Percentiles rank a stretch among this genome's conserved stretches.
phyloP scores from a whole-genome alignment of 306 rosid species.

The Glycine soja region DNA sequence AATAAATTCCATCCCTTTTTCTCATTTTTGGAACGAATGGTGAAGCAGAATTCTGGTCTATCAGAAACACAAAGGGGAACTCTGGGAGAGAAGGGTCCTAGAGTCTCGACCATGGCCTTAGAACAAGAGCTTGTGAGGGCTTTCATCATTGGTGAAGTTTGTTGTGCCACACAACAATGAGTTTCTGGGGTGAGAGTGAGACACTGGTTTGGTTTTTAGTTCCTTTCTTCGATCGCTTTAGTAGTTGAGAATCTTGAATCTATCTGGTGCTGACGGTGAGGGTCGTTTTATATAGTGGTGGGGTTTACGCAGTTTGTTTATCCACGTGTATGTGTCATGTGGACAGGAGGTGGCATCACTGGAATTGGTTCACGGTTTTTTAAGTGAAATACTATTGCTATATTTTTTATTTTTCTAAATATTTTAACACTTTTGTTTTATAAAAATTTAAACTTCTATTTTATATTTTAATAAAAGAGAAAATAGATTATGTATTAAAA shows the following conservation, averaged over 20 bases:
- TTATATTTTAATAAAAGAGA: too few relatives aligned
- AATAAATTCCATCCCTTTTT: constrained; percentile 49
- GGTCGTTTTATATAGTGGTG: constrained; percentile 36
- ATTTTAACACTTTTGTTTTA: too few relatives aligned
- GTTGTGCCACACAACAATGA: not conserved
- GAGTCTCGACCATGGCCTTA: constrained; percentile 1
- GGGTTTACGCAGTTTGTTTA: not conserved
- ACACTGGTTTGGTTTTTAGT: constrained; percentile 11
- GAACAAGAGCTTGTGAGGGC: constrained; percentile 55
- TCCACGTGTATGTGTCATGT: not conserved
- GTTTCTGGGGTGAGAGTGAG: not conserved
- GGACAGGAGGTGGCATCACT: not conserved
- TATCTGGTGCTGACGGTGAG: constrained; percentile 44
- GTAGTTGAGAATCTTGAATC: not conserved
- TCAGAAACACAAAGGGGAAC: constrained; percentile 33
- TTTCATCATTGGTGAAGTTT: constrained; percentile 55
- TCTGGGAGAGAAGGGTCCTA: constrained; percentile 22
- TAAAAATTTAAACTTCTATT: too few relatives aligned
- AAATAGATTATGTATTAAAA: too few relatives aligned
- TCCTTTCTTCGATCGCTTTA: not conserved
- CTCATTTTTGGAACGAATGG: constrained; percentile 37
- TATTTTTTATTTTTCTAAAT: too few relatives aligned
- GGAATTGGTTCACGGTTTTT: not conserved
- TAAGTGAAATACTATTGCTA: too few relatives aligned
- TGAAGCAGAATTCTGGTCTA: constrained; percentile 46